Percentiles rank a stretch among this genome's conserved stretches.
Conservation (phyloP, 2,329 filamentous ascomycete species). For the Ploettnerulaceae sp. region DNA sequence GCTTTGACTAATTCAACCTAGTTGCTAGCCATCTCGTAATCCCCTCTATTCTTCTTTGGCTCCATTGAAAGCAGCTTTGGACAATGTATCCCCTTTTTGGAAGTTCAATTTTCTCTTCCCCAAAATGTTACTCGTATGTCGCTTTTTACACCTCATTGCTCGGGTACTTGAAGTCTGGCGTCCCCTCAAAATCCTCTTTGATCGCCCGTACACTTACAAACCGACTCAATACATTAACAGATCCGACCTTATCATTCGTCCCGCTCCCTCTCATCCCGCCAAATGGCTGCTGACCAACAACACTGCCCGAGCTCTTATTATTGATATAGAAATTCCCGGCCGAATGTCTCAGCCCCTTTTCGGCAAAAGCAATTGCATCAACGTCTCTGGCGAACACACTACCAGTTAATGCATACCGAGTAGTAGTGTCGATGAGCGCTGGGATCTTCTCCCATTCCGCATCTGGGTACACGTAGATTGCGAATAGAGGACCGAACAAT, state of each 20-base stretch:
- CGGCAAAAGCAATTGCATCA: conserved; percentile 59
- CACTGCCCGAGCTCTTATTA: conserved; percentile 71
- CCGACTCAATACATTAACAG: conserved; percentile 55
- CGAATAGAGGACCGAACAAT: conserved; percentile 75
- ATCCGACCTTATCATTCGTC: conserved; percentile 70
- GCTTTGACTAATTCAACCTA: no score
- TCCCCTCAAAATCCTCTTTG: conserved; percentile 70
- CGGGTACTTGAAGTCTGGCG: conserved; percentile 60
- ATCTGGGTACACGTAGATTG: conserved; percentile 75
- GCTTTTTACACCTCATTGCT: conserved; percentile 60
- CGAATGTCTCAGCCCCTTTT: conserved; percentile 65
- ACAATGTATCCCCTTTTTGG: no score
- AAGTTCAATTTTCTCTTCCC: no score
- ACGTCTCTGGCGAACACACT: conserved; percentile 70
- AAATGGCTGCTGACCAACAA: conserved; percentile 69
- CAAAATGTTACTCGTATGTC: no score
- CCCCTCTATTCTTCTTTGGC: no score
- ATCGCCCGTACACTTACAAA: conserved; percentile 64
- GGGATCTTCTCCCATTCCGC: conserved; percentile 55
- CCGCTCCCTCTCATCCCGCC: conserved; percentile 63
- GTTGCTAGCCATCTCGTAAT: no score
- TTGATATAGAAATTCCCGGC: conserved; percentile 85
- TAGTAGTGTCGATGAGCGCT: conserved; percentile 62
- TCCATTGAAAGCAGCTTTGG: no score
- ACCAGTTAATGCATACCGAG: conserved; percentile 73